Conservation (phyloP, 257 asterid species). For the Dorcoceras hygrometricum region DNA sequence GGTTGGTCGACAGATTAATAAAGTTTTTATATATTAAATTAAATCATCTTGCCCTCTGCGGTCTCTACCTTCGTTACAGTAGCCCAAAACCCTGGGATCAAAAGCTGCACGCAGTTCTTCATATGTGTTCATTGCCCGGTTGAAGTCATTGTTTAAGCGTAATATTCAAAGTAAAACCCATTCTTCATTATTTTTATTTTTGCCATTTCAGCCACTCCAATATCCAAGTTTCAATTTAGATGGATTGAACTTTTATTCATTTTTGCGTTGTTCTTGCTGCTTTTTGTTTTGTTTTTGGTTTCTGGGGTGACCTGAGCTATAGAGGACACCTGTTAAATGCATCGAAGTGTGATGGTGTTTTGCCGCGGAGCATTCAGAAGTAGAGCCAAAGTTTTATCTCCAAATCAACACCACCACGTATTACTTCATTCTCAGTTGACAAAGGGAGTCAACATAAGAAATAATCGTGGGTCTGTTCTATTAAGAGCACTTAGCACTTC, state of each 20-base stretch:
- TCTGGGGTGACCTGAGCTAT: neutral
- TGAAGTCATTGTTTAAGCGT: neutral
- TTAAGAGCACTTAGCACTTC: slow-evolving; percentile 44
- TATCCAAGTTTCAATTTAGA: neutral
- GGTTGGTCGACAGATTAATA: too few relatives aligned
- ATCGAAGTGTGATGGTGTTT: slow-evolving; percentile 41
- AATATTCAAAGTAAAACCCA: slow-evolving; percentile 2
- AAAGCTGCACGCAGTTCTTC: neutral
- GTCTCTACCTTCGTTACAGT: too few relatives aligned
- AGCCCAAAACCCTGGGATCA: neutral
- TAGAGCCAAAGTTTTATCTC: slow-evolving; percentile 31
- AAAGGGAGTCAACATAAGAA: slow-evolving; percentile 19
- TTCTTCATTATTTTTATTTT: neutral
- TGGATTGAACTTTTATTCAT: slow-evolving; percentile 12
- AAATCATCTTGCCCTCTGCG: too few relatives aligned
- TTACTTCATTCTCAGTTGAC: slow-evolving; percentile 33
- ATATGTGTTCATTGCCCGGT: neutral
- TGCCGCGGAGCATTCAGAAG: slow-evolving; percentile 38
- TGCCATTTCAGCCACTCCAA: slow-evolving; percentile 3
- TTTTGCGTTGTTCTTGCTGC: neutral
- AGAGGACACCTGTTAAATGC: slow-evolving; percentile 38
- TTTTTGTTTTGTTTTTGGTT: neutral
- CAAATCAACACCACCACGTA: slow-evolving; percentile 19
- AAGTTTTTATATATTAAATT: too few relatives aligned
- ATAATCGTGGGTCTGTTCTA: slow-evolving; percentile 32